These are phyloP conservation scores for Huiozyma naganishii DNA, from an alignment of 805 yeast genomes.

Conservation along the genomic window DNA sequence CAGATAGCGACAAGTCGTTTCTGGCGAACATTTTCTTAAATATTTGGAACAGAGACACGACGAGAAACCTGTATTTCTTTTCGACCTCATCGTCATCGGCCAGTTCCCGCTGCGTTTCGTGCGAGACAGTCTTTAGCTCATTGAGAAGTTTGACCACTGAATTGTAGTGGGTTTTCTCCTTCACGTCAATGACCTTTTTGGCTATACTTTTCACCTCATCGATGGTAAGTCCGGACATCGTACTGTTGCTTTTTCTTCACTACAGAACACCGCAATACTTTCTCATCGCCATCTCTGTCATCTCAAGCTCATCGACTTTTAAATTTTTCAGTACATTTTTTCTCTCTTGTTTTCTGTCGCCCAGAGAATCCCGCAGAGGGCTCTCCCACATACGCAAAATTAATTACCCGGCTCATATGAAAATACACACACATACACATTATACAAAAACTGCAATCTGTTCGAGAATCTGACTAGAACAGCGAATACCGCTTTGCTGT, in stretches of 20 bases:
- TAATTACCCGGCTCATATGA: too few species aligned
- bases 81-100: slow-evolving; percentile 9
- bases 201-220: slow-evolving; percentile 22
- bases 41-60: slow-evolving; percentile 23
- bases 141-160: slow-evolving; percentile 22
- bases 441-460: background rate
- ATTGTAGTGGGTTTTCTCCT: slow-evolving; percentile 25
- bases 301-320: background rate
- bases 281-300: too few species aligned
- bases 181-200: slow-evolving; percentile 17
- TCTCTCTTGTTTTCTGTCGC: background rate
- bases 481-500: too few species aligned
- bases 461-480: background rate
- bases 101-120: background rate
- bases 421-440: background rate
- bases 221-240: slow-evolving; percentile 6
- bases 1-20: slow-evolving; percentile 19
- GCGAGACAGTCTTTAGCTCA: slow-evolving; percentile 8
- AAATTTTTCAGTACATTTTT: background rate
- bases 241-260: background rate
- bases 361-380: too few species aligned
- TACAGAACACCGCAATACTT: too few species aligned
- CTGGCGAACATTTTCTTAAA: slow-evolving; percentile 25
- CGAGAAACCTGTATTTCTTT: slow-evolving; percentile 19
- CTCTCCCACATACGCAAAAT: too few species aligned